Evolutionary conservation across 2,329 filamentous ascomycete species (phyloP), one percentile per base, ranked within the genome.

Genomic region (Apiospora pterosperma): DNA sequence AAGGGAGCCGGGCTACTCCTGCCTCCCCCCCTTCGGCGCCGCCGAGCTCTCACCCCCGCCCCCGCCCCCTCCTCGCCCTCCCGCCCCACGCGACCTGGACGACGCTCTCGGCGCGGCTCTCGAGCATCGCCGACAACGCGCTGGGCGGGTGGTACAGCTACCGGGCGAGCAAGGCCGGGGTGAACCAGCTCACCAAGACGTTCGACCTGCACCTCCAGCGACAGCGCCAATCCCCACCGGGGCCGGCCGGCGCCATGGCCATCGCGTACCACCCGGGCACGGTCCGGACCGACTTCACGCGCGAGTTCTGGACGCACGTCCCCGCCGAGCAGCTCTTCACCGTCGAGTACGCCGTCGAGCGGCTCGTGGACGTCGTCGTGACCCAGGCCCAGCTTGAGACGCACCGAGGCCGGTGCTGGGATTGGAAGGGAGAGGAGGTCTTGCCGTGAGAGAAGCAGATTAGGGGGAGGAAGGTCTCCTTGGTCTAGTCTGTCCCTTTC

Each of bases 61-160:
- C 34, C 48, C 44, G 23, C 8, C 21, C 67, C 10, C 66, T 67
- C 0, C 55, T 64, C 38, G 72, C 79, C 0, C 79, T 90, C 2
- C 81, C 84, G 0, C 64, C 69, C 0, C 81, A 85, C 63, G 87
- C 91, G 0, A 85, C 89, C 2, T 92, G 90, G 82, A 84, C 90
- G n/a, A 86, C 86, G 72, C 91, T 93, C 88, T 90, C 90, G 6
- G 92, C 92, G 2, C 87, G 92, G 52, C 90, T 96, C 0, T 92
- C 92, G 11, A 90, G 86, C 36, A 90, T 90, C 25, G 80, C 84
- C 0, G 91, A 95, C 70, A 95, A 96, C 72, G 74, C 78, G 2
- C 80, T 89, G 0, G 92, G 92, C 2, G 92, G 92, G 0, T 96
- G 92, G 92, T 96, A 93, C 76, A 88, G 84, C 64, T 96, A 96